These are phyloP conservation scores for Melanomma pulvis-pyrius DNA, from an alignment of 495 filamentous ascomycete genomes.

Conservation along the genomic window DNA sequence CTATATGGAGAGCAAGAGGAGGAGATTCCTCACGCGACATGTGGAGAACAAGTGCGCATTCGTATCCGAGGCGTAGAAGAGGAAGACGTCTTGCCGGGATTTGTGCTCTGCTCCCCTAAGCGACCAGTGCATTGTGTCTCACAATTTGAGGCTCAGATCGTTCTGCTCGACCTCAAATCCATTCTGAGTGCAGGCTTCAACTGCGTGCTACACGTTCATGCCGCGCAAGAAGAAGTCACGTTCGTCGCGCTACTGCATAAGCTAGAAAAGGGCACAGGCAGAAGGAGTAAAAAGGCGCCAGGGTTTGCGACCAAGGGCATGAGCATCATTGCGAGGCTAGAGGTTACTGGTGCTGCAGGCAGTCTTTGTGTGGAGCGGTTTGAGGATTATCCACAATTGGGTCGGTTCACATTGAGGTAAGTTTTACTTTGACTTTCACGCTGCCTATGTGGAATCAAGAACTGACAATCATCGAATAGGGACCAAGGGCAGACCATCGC, in stretches of 20 bases:
- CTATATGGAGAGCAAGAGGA: slow-evolving; percentile 97
- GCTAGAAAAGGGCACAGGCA: slow-evolving; percentile 91
- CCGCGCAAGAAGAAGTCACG: slow-evolving; percentile 93
- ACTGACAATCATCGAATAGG: not conserved
- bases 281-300: slow-evolving; percentile 89
- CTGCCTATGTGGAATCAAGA: not conserved
- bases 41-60: slow-evolving; percentile 92
- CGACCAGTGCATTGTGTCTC: slow-evolving; percentile 87
- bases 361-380: slow-evolving; percentile 91
- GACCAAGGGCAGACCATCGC: slow-evolving; percentile 89
- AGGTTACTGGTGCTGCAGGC: slow-evolving; percentile 81
- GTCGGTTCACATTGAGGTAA: slow-evolving; percentile 90
- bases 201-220: slow-evolving; percentile 86
- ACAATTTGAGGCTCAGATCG: slow-evolving; percentile 94
- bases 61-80: slow-evolving; percentile 94
- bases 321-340: slow-evolving; percentile 88
- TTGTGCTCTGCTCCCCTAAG: slow-evolving; percentile 91
- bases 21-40: slow-evolving; percentile 75
- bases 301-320: slow-evolving; percentile 90
- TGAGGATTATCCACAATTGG: slow-evolving; percentile 91
- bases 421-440: slow-evolving; percentile 18
- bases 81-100: slow-evolving; percentile 95
- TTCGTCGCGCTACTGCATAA: slow-evolving; percentile 87
- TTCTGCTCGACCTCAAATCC: slow-evolving; percentile 90
- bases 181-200: slow-evolving; percentile 91